Percentiles rank a stretch among this genome's conserved stretches.
These are phyloP conservation scores for Lophiostoma macrostomum DNA, from an alignment of 495 filamentous ascomycete species.

Conservation along the genomic window DNA sequence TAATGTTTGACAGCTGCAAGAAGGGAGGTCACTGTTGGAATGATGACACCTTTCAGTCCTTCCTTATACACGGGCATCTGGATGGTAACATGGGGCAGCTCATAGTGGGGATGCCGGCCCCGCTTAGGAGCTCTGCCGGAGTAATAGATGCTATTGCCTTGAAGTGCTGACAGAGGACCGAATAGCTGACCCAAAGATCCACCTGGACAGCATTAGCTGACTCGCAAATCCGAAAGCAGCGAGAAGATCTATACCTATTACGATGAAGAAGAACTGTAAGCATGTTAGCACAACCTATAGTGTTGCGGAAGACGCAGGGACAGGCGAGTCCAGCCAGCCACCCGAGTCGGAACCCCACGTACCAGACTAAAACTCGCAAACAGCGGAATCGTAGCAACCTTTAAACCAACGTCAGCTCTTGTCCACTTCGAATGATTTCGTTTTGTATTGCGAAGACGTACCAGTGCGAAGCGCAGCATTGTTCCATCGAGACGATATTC, in stretches of 20 bases:
- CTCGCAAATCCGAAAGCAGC: too few relatives aligned
- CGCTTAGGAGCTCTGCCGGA: conserved; percentile 61
- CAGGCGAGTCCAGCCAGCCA: conserved; percentile 17
- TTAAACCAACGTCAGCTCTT: conserved; percentile 28
- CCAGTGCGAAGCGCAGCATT: conserved; percentile 36
- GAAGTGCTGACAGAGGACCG: conserved; percentile 55
- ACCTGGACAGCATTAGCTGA: conserved; percentile 68
- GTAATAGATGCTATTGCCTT: conserved; percentile 29
- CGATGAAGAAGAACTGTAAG: conserved; percentile 68
- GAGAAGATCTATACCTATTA: too few relatives aligned
- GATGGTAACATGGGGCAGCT: conserved; percentile 76
- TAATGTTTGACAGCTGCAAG: conserved; percentile 59
- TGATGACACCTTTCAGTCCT: conserved; percentile 57
- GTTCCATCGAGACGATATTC: conserved; percentile 36
- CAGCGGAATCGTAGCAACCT: conserved; percentile 38
- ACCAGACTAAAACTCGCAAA: conserved; percentile 37
- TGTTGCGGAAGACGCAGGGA: conserved; percentile 52
- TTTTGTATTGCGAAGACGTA: conserved; percentile 5
- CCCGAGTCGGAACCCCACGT: conserved; percentile 15
- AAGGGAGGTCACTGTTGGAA: conserved; percentile 55
- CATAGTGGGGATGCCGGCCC: conserved; percentile 70
- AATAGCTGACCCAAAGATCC: conserved; percentile 60
- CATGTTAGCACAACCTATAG: conserved; percentile 69
- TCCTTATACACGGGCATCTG: conserved; percentile 74
- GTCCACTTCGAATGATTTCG: background rate